Conservation (phyloP, 176 grass and related monocot species). For the Elaeis guineensis region DNA sequence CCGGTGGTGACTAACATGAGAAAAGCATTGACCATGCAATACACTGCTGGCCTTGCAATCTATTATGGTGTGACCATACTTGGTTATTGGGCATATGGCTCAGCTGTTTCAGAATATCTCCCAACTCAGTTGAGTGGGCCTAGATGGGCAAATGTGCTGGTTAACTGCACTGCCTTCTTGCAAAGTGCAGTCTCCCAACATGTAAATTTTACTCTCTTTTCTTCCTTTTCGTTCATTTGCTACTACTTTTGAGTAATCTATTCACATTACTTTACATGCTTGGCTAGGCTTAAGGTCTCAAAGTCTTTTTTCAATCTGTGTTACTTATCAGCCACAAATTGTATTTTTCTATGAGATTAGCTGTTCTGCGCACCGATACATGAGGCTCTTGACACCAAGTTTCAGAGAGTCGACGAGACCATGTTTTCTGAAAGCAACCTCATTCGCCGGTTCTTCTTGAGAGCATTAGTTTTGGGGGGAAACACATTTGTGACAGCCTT, state of each 20-base stretch:
- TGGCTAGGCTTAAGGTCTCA: no score
- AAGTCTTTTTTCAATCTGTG: neutral
- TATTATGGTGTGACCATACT: conserved; percentile 75
- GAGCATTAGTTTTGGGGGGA: conserved; percentile 44
- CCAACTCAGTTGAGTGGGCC: conserved; percentile 56
- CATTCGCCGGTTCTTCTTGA: conserved; percentile 29
- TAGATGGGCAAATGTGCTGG: conserved; percentile 55
- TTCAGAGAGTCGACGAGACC: conserved; percentile 58
- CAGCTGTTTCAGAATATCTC: conserved; percentile 65
- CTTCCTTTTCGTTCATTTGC: no score
- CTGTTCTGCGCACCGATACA: conserved; percentile 75
- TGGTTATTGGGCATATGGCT: conserved; percentile 87
- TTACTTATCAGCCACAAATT: neutral
- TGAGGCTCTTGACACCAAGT: conserved; percentile 69
- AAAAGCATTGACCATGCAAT: conserved; percentile 57
- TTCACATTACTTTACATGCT: no score
- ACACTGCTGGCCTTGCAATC: conserved; percentile 38
- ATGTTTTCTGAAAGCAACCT: conserved; percentile 81
- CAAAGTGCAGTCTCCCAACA: conserved; percentile 79
- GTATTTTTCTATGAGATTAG: conserved; percentile 16
- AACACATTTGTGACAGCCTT: conserved; percentile 66
- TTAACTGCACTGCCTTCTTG: conserved; percentile 69
- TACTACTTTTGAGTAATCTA: no score
- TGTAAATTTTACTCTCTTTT: conserved; percentile 15
- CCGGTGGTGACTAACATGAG: conserved; percentile 50